Evolutionary conservation across 169 alveolate species (phyloP).

Genomic region (Cryptosporidium parvum): DNA sequence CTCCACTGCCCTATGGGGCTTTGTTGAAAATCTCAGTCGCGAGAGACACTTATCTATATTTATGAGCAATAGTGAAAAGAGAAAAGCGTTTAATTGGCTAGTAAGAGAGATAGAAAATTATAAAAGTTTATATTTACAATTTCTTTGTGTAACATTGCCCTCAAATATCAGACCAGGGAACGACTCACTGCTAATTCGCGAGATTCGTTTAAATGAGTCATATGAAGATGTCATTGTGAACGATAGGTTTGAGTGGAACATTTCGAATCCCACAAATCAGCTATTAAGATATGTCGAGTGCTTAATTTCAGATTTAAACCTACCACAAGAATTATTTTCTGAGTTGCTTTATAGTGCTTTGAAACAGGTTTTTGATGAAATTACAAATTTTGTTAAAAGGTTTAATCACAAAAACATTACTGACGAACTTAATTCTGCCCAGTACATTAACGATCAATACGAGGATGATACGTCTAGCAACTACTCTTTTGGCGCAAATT

Average conservation of each 20-base stretch:
- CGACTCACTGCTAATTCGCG: conserved; percentile 32
- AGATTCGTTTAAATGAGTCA: conserved; percentile 35
- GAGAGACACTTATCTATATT: conserved; percentile 62
- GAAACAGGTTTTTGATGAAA: conserved; percentile 45
- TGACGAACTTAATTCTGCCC: not conserved
- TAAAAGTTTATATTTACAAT: conserved; percentile 48
- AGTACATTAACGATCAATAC: no score
- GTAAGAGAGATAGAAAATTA: conserved; percentile 25
- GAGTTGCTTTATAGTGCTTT: conserved; percentile 43
- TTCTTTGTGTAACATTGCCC: conserved; percentile 1
- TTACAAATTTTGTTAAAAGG: not conserved
- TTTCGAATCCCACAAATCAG: conserved; percentile 28
- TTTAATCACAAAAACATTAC: not conserved
- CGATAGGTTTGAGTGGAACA: conserved; percentile 66
- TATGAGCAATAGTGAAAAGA: conserved; percentile 14
- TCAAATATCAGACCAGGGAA: conserved; percentile 17
- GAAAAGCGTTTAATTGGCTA: conserved; percentile 29
- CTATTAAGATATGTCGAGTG: not conserved
- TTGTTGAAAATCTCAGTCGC: conserved; percentile 33
- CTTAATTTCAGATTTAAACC: conserved; percentile 40
- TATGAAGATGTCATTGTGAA: conserved; percentile 46
- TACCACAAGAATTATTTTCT: conserved; percentile 38
- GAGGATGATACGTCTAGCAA: conserved; percentile 61
- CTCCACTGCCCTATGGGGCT: conserved; percentile 4
- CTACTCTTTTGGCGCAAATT: conserved; percentile 24